Conservation (phyloP, 2,329 filamentous ascomycete genomes). For the Colletotrichum sp. region DNA sequence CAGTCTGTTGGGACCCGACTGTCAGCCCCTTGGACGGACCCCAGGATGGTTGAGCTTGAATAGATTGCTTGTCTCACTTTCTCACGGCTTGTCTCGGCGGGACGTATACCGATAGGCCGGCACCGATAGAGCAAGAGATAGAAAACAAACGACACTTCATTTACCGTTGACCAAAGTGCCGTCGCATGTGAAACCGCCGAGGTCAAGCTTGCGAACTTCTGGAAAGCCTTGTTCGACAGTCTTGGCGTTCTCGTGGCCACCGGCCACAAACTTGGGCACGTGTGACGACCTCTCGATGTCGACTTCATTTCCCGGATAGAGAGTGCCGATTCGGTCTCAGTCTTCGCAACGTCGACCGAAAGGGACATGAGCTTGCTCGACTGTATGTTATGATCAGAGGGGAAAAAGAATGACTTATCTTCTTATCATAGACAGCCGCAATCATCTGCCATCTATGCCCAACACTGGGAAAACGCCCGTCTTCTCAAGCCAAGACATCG, state of each 20-base stretch:
- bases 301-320: not conserved
- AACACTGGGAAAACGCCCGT: not conserved
- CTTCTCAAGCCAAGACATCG: not conserved
- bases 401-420: not conserved
- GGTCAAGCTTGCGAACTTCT: not conserved
- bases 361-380: not conserved
- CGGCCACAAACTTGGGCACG: not conserved
- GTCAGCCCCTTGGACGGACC: slow-evolving; percentile 46
- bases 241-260: not conserved
- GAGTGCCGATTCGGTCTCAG: not conserved
- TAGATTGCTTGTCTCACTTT: not conserved
- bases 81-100: not conserved
- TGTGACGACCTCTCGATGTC: not conserved
- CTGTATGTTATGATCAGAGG: not conserved
- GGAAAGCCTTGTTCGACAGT: not conserved
- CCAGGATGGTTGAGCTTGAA: not conserved
- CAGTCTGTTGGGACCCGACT: slow-evolving; percentile 63
- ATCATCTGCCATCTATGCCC: not conserved
- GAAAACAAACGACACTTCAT: not conserved
- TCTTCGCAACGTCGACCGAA: not conserved
- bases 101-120: not conserved
- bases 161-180: not conserved
- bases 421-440: not conserved
- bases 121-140: not conserved
- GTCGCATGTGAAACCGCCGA: not conserved